phyloP scores from a whole-genome alignment of 2,329 filamentous ascomycete genomes.

The Bertia moriformis region DNA sequence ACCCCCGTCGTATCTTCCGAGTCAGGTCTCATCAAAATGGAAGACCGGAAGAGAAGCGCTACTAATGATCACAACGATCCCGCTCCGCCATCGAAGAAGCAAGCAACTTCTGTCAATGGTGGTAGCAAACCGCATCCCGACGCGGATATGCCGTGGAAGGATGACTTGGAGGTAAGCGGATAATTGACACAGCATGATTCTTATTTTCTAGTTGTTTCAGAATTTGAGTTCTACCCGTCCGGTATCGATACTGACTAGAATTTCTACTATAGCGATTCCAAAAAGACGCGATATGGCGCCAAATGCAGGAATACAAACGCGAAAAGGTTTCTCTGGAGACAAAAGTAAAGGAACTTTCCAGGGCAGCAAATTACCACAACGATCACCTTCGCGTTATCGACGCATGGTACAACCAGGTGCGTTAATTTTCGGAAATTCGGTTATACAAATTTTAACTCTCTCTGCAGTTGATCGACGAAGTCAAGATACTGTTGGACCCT shows the following conservation, averaged over 20 bases:
- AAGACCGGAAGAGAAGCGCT: constrained; percentile 57
- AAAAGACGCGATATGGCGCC: constrained; percentile 57
- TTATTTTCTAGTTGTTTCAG: background rate
- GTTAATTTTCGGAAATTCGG: constrained; percentile 11
- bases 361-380: constrained; percentile 43
- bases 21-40: constrained; percentile 42
- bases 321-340: constrained; percentile 46
- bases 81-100: constrained; percentile 49
- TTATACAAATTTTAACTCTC: background rate
- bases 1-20: background rate
- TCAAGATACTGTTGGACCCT: constrained; percentile 10
- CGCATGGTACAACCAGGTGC: constrained; percentile 52
- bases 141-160: background rate
- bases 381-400: constrained; percentile 54
- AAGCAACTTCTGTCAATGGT: constrained; percentile 25
- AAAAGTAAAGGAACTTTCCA: constrained; percentile 40
- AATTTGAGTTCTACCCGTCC: background rate
- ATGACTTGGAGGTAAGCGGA: background rate
- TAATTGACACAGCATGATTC: background rate
- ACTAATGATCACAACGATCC: constrained; percentile 37
- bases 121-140: constrained; percentile 1
- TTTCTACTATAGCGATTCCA: constrained; percentile 38
- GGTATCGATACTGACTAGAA: constrained; percentile 4
- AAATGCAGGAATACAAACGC: constrained; percentile 59
- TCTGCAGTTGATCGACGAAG: constrained; percentile 13